Evolutionary conservation across 2,329 filamentous ascomycete species (phyloP), one percentile per base, ranked within the genome.

Genomic region (Neonectria punicea): DNA sequence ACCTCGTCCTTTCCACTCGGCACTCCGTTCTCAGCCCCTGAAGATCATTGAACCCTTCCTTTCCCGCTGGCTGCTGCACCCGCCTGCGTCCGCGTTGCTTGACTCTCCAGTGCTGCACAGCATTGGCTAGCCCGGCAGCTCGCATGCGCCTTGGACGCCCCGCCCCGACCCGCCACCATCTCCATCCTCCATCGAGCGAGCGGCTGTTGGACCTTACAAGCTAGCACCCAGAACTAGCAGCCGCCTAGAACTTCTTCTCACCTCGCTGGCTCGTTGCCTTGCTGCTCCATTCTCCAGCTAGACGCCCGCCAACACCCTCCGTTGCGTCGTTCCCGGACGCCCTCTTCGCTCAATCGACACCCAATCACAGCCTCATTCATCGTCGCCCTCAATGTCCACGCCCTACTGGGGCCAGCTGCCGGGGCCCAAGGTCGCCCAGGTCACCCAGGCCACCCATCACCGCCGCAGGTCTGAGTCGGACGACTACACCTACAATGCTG

Each of bases 341-440:
- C 50, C 63, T 53, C 50, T 58, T 53, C 53, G 22, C 47, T 61
- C 58, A 39, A 58, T 63, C 58, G 58, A 68, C 55, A 62, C 68
- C 74, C 75, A 74, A 78, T 74, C 75, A 73, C 67, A 69, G 62
- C 70, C 50, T 65, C 64, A 59, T 65, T 64, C 63, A 60, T 65
- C 65, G 62, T 66, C 69, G 70, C 65, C 66, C 73, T 73, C 75
- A 76, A 86, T 85, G 83, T 79, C 83, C 58, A 72, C 84, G 63
- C 83, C 85, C 43, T 89, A 89, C 80, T 89, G 87, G 87, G 86
- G 86, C 76, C 79, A 87, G 74, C 80, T 89, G 67, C 86, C 87
- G 65, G 78, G 82, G 66, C 79, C 84, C 56, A 85, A 83, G 70
- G 74, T 81, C 70, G 67, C 75, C 60, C 70, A 73, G 65, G 63